These are phyloP conservation scores for Globisporangium solare DNA, from an alignment of 352 stramenopile species.

Conservation along the genomic window DNA sequence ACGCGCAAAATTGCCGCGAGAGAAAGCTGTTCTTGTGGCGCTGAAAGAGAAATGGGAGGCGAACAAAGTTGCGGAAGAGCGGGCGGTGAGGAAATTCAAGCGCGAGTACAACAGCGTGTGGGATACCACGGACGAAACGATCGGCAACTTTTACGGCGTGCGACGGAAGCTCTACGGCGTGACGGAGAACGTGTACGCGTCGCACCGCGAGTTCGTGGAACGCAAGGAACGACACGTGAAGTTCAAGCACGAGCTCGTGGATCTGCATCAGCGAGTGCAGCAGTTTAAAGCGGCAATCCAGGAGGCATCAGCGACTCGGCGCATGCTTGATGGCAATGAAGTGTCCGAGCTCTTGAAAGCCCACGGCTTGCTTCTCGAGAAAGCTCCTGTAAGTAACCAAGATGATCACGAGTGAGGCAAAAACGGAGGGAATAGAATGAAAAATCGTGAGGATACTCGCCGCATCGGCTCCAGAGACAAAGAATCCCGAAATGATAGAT, in stretches of 20 bases:
- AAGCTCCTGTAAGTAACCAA: conserved; percentile 24
- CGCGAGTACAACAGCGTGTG: conserved; percentile 24
- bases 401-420: conserved; percentile 6
- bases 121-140: conserved; percentile 29
- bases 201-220: conserved; percentile 34
- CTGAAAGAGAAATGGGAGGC: conserved; percentile 46
- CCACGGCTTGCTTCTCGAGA: conserved; percentile 26
- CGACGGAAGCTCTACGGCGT: conserved; percentile 57
- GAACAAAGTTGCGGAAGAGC: conserved; percentile 37
- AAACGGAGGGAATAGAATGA: not conserved
- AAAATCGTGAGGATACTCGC: not conserved
- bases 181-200: conserved; percentile 65
- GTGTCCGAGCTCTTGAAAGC: conserved; percentile 44
- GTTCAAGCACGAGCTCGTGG: conserved; percentile 26
- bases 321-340: conserved; percentile 55
- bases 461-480: no score
- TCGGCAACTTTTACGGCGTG: conserved; percentile 38
- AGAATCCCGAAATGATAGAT: no score
- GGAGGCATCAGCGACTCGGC: conserved; percentile 27
- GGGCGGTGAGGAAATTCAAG: conserved; percentile 42
- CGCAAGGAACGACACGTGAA: conserved; percentile 29
- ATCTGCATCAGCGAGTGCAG: conserved; percentile 28
- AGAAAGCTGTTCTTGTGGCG: conserved; percentile 35
- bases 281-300: conserved; percentile 38
- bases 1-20: conserved; percentile 41